Conservation (phyloP, 192 early-diverging fungal genomes). For the Phycomyces blakesleeanus region DNA sequence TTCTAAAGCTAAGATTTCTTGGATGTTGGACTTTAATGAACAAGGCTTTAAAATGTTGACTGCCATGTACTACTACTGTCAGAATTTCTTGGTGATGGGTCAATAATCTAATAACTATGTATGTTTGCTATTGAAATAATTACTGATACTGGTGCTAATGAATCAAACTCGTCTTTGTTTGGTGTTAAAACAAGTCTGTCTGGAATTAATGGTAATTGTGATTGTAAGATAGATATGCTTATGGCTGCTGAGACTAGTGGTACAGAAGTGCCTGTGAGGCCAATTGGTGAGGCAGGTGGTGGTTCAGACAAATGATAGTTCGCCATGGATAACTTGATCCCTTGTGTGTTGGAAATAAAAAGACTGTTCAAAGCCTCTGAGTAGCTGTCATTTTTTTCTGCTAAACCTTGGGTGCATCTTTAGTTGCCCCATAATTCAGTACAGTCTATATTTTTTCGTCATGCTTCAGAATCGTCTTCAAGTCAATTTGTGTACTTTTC, state of each 20-base stretch:
- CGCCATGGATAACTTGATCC: not conserved
- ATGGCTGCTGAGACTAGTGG: not conserved
- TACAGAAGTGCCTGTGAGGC: not conserved
- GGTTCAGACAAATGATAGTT: not conserved
- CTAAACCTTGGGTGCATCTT: not conserved
- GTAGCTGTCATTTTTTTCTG: not conserved
- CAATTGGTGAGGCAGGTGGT: not conserved
- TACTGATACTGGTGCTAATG: too few relatives aligned
- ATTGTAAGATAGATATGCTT: not conserved
- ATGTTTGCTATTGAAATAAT: not conserved
- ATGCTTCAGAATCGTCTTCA: not conserved
- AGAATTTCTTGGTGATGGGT: not conserved
- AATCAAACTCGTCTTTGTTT: too few relatives aligned
- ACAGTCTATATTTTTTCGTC: not conserved
- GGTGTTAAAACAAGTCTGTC: too few relatives aligned
- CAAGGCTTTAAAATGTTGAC: not conserved
- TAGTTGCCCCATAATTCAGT: constrained; percentile 3
- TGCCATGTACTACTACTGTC: not conserved
- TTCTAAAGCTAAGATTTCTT: not conserved
- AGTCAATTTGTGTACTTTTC: not conserved
- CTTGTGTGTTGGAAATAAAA: constrained; percentile 2
- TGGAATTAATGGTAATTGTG: not conserved
- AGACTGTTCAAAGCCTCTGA: not conserved
- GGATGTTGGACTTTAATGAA: not conserved
- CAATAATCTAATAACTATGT: not conserved